Conservation (phyloP, 371 early-diverging fungal genomes). For the Syncephalastrum racemosum region DNA sequence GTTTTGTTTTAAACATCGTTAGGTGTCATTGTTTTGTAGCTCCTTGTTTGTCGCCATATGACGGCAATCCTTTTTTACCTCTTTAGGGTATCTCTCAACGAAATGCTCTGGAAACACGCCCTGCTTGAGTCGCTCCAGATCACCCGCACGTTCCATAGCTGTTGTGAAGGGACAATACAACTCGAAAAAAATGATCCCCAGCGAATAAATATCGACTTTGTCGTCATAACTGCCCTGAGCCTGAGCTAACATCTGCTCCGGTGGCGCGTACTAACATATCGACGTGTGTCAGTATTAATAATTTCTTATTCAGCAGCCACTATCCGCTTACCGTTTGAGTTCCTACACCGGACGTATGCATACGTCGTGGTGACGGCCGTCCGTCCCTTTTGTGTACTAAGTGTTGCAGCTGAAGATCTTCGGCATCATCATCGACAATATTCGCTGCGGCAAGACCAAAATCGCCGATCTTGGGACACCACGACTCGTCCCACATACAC, state of each 20-base stretch:
- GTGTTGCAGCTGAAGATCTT: no score
- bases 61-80: conserved; percentile 29
- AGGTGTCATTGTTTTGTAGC: no score
- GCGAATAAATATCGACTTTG: conserved; percentile 70
- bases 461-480: conserved; percentile 81
- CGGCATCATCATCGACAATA: neutral
- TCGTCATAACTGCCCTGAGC: conserved; percentile 55
- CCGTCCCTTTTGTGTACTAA: neutral
- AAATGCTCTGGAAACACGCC: conserved; percentile 77
- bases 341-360: conserved; percentile 65
- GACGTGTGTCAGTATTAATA: no score
- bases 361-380: conserved; percentile 4
- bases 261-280: conserved; percentile 80
- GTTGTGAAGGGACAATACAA: conserved; percentile 66
- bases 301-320: no score
- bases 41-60: neutral
- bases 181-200: conserved; percentile 75
- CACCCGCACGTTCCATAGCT: conserved; percentile 68
- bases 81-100: conserved; percentile 75
- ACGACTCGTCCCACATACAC: conserved; percentile 42
- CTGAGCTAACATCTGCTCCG: conserved; percentile 74
- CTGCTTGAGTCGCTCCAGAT: conserved; percentile 57
- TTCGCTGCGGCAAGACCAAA: conserved; percentile 80
- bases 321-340: conserved; percentile 61
- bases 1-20: no score